Evolutionary conservation across 129 eudicot genomes (phyloP), one percentile per base, ranked within the genome.

Genomic region (carrot (Daucus carota)): DNA sequence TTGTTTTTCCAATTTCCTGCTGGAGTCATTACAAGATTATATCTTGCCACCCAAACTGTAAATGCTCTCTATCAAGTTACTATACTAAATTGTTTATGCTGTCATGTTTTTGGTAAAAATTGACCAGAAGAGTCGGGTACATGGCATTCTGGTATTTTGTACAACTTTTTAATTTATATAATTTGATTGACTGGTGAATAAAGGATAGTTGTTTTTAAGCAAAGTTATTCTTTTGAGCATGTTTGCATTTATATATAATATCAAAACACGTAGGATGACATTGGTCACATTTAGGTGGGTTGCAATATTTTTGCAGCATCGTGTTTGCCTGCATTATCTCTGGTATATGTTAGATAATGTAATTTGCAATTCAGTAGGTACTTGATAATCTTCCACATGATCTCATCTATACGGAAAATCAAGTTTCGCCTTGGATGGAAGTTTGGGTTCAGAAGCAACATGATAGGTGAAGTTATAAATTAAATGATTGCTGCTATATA

Each of bases 351-450:
- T 31, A 65, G 70, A 65, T 65, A 65, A 65, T 22, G 0, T 4
- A 28, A 10, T 45, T 45, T 24, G 11, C 32, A 68, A 15, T 70
- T 50, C 70, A 32, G 29, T 77, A 94, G 98, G 98, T 94, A 79
- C 97, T 94, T 83, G 98, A 94, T 85, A 94, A 94, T 83, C 97
- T 94, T 81, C 96, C 97, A 38, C 98, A 94, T 72, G 98, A 94
- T 84, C 92, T 94, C 73, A 85, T 91, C 50, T 89, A 86, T 83
- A 84, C 98, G 18, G 89, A 84, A 76, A 82, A 82, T 86, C 97
- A 94, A 94, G 90, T 84, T 81, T 87, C 97, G 33, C 91, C 97
- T 40, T 94, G 98, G 98, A 84, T 82, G 91, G 98, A 94, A 83
- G 98, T 94, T 41, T 94, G 97, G 97, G 87, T 91, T 80, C 87